Evolutionary conservation across 176 grass and related monocot genomes (phyloP).

Genomic region (Saccharum officinarum): DNA sequence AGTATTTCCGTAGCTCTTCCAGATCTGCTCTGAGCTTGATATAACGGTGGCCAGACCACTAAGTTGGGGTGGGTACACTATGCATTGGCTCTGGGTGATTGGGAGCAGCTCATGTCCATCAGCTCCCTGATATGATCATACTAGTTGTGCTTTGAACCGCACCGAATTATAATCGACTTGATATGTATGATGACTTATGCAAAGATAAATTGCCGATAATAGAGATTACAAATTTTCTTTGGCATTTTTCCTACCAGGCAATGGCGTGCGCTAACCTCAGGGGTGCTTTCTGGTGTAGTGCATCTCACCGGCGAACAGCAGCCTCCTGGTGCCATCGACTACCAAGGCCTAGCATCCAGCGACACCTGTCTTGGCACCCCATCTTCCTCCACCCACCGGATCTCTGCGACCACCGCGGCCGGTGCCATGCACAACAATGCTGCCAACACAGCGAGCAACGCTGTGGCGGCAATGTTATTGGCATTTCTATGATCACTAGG

Average conservation of each 20-base stretch:
- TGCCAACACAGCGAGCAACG: background rate
- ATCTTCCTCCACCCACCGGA: background rate
- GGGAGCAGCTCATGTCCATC: background rate
- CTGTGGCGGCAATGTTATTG: background rate
- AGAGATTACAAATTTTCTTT: too few species aligned
- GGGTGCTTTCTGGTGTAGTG: constrained; percentile 84
- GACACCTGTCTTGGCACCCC: too few species aligned
- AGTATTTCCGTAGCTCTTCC: too few species aligned
- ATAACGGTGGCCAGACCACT: too few species aligned
- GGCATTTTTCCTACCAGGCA: background rate
- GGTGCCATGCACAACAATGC: background rate
- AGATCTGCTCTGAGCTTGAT: too few species aligned
- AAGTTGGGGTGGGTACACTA: background rate
- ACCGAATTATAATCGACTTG: background rate
- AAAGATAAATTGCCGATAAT: background rate
- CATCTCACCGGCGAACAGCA: constrained; percentile 87
- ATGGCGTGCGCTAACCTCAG: constrained; percentile 40
- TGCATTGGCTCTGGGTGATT: background rate
- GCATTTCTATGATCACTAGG: background rate
- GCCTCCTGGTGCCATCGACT: constrained; percentile 49
- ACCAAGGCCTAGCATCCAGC: too few species aligned
- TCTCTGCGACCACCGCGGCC: background rate
- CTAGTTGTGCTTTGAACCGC: background rate
- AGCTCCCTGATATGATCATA: background rate
- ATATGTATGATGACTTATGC: background rate